These are phyloP conservation scores for Ziziphus jujuba DNA, from an alignment of 306 rosid genomes.

Conservation along the genomic window DNA sequence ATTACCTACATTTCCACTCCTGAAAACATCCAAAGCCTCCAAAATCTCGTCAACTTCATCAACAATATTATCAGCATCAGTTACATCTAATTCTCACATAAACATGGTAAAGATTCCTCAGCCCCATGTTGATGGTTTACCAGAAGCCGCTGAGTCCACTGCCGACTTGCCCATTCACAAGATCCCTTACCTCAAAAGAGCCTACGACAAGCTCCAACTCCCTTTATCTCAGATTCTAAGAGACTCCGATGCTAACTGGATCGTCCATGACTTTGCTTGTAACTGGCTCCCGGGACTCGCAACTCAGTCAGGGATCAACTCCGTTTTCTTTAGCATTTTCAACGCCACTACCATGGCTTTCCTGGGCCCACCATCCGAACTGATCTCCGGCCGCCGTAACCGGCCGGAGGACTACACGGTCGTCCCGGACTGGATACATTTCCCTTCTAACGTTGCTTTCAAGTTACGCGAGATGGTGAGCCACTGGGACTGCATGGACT, in stretches of 20 bases:
- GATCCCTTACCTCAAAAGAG: constrained; percentile 20
- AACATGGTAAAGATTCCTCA: constrained; percentile 16
- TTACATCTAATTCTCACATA: constrained; percentile 2
- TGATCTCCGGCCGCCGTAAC: background rate
- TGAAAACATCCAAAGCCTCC: constrained; percentile 16
- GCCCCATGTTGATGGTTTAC: constrained; percentile 14
- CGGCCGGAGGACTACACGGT: constrained; percentile 27
- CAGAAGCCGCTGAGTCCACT: constrained; percentile 24
- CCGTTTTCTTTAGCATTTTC: background rate
- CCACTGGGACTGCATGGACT: constrained; percentile 25
- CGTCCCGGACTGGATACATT: constrained; percentile 19
- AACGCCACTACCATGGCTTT: constrained; percentile 6
- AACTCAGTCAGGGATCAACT: constrained; percentile 4
- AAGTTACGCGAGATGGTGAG: constrained; percentile 15
- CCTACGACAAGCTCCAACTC: constrained; percentile 24
- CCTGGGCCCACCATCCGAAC: background rate
- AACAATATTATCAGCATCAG: too few relatives aligned
- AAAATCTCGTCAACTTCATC: background rate
- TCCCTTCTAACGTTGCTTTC: background rate
- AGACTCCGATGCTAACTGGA: constrained; percentile 10
- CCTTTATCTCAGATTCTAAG: background rate
- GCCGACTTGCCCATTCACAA: constrained; percentile 15
- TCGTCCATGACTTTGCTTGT: constrained; percentile 14
- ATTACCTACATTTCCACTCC: constrained; percentile 33
- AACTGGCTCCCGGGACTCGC: constrained; percentile 14